These are phyloP conservation scores for Candida patagonica DNA, from an alignment of 805 yeast species.

Conservation along the genomic window DNA sequence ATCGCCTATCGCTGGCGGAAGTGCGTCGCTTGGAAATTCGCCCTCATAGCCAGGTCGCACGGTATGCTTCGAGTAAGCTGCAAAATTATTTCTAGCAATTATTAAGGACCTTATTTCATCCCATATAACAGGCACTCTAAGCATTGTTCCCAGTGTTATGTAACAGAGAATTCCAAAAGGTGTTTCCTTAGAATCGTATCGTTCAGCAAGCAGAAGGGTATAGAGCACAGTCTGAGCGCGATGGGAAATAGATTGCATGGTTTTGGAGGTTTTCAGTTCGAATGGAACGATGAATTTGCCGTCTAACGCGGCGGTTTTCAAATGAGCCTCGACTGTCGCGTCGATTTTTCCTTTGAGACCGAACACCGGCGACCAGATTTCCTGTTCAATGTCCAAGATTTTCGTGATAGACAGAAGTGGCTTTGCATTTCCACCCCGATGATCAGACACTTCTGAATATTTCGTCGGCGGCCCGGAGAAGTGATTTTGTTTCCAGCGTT, in stretches of 20 bases:
- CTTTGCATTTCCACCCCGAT: slow-evolving; percentile 23
- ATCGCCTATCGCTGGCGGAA: slow-evolving; percentile 16
- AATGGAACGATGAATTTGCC: slow-evolving; percentile 61
- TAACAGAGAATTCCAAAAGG: slow-evolving; percentile 62
- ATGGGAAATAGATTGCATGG: slow-evolving; percentile 50
- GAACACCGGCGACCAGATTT: slow-evolving; percentile 81
- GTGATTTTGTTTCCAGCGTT: slow-evolving; percentile 20
- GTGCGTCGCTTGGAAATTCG: neutral
- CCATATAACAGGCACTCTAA: slow-evolving; percentile 42
- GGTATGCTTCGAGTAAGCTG: slow-evolving; percentile 43
- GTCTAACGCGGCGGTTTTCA: slow-evolving; percentile 28
- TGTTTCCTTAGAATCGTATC: slow-evolving; percentile 58
- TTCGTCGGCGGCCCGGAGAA: slow-evolving; percentile 14
- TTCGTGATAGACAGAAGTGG: slow-evolving; percentile 46
- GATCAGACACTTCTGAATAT: slow-evolving; percentile 17
- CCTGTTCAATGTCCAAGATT: slow-evolving; percentile 79
- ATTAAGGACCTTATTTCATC: slow-evolving; percentile 60
- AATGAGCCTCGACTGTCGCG: slow-evolving; percentile 61
- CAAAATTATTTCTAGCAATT: slow-evolving; percentile 61
- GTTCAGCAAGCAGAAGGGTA: slow-evolving; percentile 65
- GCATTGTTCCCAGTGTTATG: slow-evolving; percentile 50
- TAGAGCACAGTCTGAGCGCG: slow-evolving; percentile 82
- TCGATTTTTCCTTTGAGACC: slow-evolving; percentile 89
- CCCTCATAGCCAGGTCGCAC: slow-evolving; percentile 1
- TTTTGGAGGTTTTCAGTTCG: slow-evolving; percentile 81